Conservation (phyloP, 1,284 basidiomycete genomes). For the Puccinia polysora region DNA sequence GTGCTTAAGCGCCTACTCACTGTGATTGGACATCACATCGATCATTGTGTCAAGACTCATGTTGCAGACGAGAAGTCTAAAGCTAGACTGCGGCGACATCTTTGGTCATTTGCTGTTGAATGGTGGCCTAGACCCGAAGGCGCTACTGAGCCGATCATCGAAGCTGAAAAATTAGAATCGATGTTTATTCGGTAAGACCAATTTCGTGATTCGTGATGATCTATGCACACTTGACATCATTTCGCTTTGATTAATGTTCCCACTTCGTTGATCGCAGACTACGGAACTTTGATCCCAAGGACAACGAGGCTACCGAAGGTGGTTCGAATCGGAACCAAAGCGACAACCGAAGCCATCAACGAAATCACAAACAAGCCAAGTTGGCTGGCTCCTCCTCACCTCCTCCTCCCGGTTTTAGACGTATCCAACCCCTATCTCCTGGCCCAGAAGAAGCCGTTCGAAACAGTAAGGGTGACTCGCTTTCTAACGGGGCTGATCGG, state of each 20-base stretch:
- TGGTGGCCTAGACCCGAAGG: slow-evolving; percentile 44
- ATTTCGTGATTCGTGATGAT: background rate
- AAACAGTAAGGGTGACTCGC: slow-evolving; percentile 2
- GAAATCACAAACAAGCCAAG: background rate
- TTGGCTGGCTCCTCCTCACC: background rate
- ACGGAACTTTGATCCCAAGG: slow-evolving; percentile 30
- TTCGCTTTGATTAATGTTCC: background rate
- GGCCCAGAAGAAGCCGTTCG: slow-evolving; percentile 12
- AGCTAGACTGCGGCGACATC: slow-evolving; percentile 35
- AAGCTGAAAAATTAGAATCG: slow-evolving; percentile 25
- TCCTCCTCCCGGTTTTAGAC: slow-evolving; percentile 29
- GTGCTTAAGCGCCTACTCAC: slow-evolving; percentile 92
- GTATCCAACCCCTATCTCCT: slow-evolving; percentile 20
- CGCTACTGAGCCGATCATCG: slow-evolving; percentile 24
- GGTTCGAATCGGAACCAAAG: background rate
- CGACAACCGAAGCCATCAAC: background rate
- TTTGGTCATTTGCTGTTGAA: slow-evolving; percentile 43
- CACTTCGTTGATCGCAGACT: no score
- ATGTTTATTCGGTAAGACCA: slow-evolving; percentile 36
- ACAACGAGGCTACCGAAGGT: slow-evolving; percentile 18
- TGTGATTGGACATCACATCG: slow-evolving; percentile 88
- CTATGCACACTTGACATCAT: background rate
- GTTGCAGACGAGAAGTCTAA: slow-evolving; percentile 21
- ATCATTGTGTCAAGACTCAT: slow-evolving; percentile 65
- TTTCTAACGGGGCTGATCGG: background rate